Conservation (phyloP, 768 basidiomycete genomes). For the Royoungia palumana region DNA sequence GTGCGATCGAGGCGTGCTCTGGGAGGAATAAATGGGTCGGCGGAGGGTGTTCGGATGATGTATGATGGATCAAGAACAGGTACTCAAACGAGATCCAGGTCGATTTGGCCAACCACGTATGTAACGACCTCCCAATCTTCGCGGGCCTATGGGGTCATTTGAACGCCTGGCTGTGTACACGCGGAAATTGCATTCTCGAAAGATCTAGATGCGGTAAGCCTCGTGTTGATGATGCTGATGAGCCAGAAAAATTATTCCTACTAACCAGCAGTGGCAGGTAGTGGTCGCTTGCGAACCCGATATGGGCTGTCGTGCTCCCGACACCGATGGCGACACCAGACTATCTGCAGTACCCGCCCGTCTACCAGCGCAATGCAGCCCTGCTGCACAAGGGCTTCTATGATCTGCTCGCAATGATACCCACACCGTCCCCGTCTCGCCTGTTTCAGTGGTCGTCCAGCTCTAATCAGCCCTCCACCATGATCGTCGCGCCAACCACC, state of each 20-base stretch:
- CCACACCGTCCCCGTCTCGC: conserved; percentile 40
- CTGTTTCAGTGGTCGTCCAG: conserved; percentile 56
- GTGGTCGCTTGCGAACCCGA: too few relatives aligned
- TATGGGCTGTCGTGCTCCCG: too few relatives aligned
- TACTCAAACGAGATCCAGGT: conserved; percentile 20
- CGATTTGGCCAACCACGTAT: conserved; percentile 21
- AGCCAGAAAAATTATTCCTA: too few relatives aligned
- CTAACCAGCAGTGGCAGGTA: too few relatives aligned
- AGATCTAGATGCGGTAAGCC: conserved; percentile 12
- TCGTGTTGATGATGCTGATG: conserved; percentile 17
- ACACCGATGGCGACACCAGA: conserved; percentile 16
- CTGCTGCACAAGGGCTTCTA: conserved; percentile 87
- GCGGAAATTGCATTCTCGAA: conserved; percentile 32
- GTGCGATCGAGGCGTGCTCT: conserved; percentile 20
- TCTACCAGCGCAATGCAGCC: conserved; percentile 16
- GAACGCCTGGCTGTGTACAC: conserved; percentile 15
- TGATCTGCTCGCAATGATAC: conserved; percentile 76
- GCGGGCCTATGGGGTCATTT: conserved; percentile 5
- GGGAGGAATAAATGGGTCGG: conserved; percentile 32
- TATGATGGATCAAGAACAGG: conserved; percentile 17
- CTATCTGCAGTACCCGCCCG: neutral
- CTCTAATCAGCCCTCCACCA: conserved; percentile 5
- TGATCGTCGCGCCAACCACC: conserved; percentile 51
- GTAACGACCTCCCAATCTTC: conserved; percentile 27
- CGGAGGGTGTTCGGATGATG: conserved; percentile 28